A percentile compares a stretch with the other conserved stretches of the same genome.
Conservation (phyloP, 768 basidiomycete genomes). For the Hericium alpestre region DNA sequence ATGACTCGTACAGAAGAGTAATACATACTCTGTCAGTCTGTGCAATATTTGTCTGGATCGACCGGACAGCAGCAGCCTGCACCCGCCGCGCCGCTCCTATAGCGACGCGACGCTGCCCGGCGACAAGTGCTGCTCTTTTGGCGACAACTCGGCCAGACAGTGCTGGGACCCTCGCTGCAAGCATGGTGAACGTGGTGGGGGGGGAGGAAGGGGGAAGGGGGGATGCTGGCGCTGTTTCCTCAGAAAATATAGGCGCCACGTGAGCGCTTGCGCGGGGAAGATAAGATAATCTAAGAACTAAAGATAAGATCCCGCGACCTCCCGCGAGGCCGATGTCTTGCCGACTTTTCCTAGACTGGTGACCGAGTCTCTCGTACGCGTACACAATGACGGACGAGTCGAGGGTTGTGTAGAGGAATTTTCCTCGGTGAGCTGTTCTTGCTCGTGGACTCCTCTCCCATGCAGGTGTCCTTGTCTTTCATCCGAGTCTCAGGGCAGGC, state of each 20-base stretch:
- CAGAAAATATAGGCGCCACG: neutral
- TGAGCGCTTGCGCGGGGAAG: neutral
- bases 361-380: too few relatives aligned
- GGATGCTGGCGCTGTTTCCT: neutral
- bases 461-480: too few relatives aligned
- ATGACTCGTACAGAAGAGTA: neutral
- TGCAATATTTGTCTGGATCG: constrained; percentile 45
- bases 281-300: neutral
- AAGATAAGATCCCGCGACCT: neutral
- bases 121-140: constrained; percentile 37
- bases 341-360: too few relatives aligned
- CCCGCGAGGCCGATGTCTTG: neutral
- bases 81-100: constrained; percentile 17
- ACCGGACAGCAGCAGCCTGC: constrained; percentile 17
- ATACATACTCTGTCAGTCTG: constrained; percentile 64
- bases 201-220: neutral
- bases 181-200: constrained; percentile 16
- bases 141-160: constrained; percentile 20
- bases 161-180: constrained; percentile 18
- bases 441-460: too few relatives aligned
- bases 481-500: too few relatives aligned
- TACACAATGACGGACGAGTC: too few relatives aligned
- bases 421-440: too few relatives aligned
- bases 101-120: constrained; percentile 30
- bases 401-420: too few relatives aligned